Evolutionary conservation across 2,329 filamentous ascomycete species (phyloP).

Genomic region (Aphanocladium album): DNA sequence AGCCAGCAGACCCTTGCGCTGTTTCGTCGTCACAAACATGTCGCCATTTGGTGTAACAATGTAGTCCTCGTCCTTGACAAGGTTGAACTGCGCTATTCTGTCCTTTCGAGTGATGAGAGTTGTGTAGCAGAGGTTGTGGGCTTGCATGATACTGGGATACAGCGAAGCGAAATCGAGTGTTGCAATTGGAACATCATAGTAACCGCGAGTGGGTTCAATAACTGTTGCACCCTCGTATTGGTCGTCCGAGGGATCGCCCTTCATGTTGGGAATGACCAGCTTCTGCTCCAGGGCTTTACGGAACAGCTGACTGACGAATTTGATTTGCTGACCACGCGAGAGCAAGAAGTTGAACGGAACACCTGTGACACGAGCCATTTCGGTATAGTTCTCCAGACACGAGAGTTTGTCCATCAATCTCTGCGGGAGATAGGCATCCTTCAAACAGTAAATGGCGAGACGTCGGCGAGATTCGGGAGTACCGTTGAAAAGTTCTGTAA

Average conservation of each 20-base stretch:
- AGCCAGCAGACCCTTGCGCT: slow-evolving; percentile 84
- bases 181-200: slow-evolving; percentile 91
- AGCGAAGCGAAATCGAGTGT: slow-evolving; percentile 98
- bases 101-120: slow-evolving; percentile 73
- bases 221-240: slow-evolving; percentile 98
- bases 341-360: slow-evolving; percentile 95
- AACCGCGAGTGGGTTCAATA: slow-evolving; percentile 89
- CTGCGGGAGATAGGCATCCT: slow-evolving; percentile 94
- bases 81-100: slow-evolving; percentile 66
- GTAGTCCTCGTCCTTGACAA: slow-evolving; percentile 90
- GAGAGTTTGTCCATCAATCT: slow-evolving; percentile 95
- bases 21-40: slow-evolving; percentile 81
- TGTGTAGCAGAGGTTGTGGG: slow-evolving; percentile 97
- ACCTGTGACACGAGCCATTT: slow-evolving; percentile 98
- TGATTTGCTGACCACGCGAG: slow-evolving; percentile 89
- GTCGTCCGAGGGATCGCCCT: slow-evolving; percentile 66
- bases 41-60: slow-evolving; percentile 94
- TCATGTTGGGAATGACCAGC: slow-evolving; percentile 86
- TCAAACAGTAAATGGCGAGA: slow-evolving; percentile 91
- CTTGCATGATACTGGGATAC: slow-evolving; percentile 98
- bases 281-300: slow-evolving; percentile 90
- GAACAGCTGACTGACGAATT: slow-evolving; percentile 96
- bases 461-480: slow-evolving; percentile 87
- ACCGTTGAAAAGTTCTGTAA: slow-evolving; percentile 95
- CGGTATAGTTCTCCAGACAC: slow-evolving; percentile 97